phyloP scores from a whole-genome alignment of 768 basidiomycete species.

The Cystofilobasidium capitatum region DNA sequence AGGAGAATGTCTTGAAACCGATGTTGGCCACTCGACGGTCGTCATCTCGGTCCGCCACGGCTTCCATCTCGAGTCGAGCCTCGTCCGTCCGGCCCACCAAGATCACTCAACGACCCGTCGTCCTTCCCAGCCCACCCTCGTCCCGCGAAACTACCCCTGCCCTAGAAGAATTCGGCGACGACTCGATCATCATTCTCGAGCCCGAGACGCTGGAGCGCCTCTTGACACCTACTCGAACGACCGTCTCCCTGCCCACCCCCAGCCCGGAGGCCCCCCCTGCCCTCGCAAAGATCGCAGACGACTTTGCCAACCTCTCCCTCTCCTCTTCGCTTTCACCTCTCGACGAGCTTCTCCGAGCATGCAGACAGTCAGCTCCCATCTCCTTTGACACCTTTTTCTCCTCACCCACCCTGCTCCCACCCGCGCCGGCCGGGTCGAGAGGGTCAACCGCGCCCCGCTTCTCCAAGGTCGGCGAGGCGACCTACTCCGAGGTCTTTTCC shows the following conservation, averaged over 20 bases:
- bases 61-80: too few species aligned
- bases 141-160: too few species aligned
- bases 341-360: constrained; percentile 5
- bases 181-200: neutral
- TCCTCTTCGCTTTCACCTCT: neutral
- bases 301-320: neutral
- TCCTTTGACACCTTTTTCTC: neutral
- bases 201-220: neutral
- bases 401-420: neutral
- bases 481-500: constrained; percentile 91
- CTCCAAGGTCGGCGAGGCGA: constrained; percentile 88
- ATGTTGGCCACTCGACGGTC: too few species aligned
- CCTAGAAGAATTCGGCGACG: neutral
- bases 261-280: neutral
- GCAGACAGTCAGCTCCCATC: neutral
- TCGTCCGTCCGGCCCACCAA: too few species aligned
- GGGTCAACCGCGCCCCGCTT: constrained; percentile 33
- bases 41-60: too few species aligned
- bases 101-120: too few species aligned
- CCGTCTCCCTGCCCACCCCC: neutral
- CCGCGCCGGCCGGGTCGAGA: neutral
- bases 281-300: neutral
- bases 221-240: neutral
- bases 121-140: too few species aligned
- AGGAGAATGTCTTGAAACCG: neutral